Conservation (phyloP, 192 early-diverging fungal species). For the Haplosporangium gracile region DNA sequence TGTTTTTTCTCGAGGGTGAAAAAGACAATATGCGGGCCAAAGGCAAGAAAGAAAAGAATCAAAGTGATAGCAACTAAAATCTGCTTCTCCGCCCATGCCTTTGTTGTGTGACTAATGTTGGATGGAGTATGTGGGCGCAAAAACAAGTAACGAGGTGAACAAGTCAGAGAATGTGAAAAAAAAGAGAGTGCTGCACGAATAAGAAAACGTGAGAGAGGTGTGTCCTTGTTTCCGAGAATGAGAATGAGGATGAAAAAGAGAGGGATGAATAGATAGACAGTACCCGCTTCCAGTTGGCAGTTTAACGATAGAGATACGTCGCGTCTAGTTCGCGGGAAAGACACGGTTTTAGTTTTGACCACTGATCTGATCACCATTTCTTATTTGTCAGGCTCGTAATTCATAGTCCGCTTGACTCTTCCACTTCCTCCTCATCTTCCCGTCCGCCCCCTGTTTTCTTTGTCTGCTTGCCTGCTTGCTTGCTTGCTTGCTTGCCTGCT, state of each 20-base stretch:
- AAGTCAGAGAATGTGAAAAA: neutral
- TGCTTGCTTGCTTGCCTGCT: too few relatives aligned
- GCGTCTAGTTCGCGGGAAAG: too few relatives aligned
- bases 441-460: too few relatives aligned
- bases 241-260: neutral
- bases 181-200: neutral
- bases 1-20: neutral
- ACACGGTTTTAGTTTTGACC: too few relatives aligned
- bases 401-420: too few relatives aligned
- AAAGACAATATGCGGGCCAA: neutral
- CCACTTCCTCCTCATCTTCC: too few relatives aligned
- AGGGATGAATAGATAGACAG: too few relatives aligned
- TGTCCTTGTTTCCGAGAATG: neutral
- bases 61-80: neutral
- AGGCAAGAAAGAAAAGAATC: neutral
- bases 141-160: neutral
- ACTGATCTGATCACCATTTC: too few relatives aligned
- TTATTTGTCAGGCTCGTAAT: too few relatives aligned
- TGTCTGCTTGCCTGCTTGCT: too few relatives aligned
- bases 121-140: neutral
- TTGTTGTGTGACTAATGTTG: neutral
- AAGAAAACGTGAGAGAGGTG: neutral
- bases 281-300: too few relatives aligned
- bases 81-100: neutral
- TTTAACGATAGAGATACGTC: too few relatives aligned